Base-by-base conservation (phyloP, 768 basidiomycete genomes). In the Galerina marginata region DNA sequence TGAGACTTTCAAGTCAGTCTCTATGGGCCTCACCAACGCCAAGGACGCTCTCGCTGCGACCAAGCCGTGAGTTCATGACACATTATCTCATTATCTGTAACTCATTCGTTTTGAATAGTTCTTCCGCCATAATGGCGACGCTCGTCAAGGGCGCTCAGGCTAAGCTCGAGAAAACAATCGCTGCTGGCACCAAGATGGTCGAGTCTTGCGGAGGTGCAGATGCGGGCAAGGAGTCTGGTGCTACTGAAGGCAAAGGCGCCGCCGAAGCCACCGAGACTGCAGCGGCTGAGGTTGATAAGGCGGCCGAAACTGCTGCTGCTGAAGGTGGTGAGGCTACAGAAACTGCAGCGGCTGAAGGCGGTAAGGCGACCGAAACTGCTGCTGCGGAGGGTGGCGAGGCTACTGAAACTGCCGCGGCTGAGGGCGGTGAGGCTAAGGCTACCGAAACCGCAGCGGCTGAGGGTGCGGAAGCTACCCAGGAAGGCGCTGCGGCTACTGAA, bases 11-110 rank as follows among this genome's bases (percentile, higher is more conserved):
- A 56, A 40, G 16, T 44, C 44, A n/a, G 49, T 63, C 43, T 56
- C 54, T 37, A 56, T 38, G 3, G 62, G 59, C 1, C 56, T 66
- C 12, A 36, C 33, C 6, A n/a, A n/a, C 12, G 52, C 62, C 15
- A 50, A 57, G 12, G 54, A 57, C n/a, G 58, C 56, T 38, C 56
- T 66, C 7, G 49, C 26, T 9, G 37, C 37, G 2, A 15, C 48
- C 9, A 15, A 10, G 9, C 39, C 52, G 61, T 55, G 55, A 53
- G 52, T 45, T 15, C n/a, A 23, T 58, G 6, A 54, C 12, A 15
- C 9, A 5, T 26, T 49, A 36, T 42, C 20, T 36, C 23, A 33
- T 29, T n/a, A 29, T 23, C 23, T 16, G 38, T 6, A 20, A 42
- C n/a, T 50, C n/a, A 9, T 4, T 26, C 45, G 9, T 29, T 49